A percentile compares a stretch with the other conserved stretches of the same genome.
phyloP scores from a whole-genome alignment of 768 basidiomycete genomes.

The Hypholoma fasciculare region DNA sequence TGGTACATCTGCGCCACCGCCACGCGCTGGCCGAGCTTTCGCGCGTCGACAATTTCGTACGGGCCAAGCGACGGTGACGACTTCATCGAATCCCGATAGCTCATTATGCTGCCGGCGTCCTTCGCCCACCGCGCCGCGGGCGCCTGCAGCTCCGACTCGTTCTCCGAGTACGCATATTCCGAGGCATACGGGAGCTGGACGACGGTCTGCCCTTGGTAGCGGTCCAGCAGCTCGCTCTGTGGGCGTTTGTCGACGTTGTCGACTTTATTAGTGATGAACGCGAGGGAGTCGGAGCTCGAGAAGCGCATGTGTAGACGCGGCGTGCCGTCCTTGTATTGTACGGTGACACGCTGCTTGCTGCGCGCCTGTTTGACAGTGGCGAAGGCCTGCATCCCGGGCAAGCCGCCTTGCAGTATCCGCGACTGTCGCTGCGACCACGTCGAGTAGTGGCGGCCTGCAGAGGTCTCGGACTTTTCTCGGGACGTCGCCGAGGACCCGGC shows the following conservation, averaged over 20 bases:
- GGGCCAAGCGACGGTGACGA: slow-evolving; percentile 14
- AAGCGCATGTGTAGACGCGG: slow-evolving; percentile 59
- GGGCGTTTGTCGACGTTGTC: slow-evolving; percentile 25
- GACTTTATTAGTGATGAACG: slow-evolving; percentile 21
- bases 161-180: slow-evolving; percentile 3
- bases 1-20: slow-evolving; percentile 21
- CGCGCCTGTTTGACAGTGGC: slow-evolving; percentile 18
- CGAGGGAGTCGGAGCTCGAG: slow-evolving; percentile 47
- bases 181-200: slow-evolving; percentile 12
- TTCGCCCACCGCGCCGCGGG: slow-evolving; percentile 13
- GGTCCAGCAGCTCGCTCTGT: slow-evolving; percentile 17
- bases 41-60: slow-evolving; percentile 27
- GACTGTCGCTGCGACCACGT: slow-evolving; percentile 17
- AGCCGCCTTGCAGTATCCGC: slow-evolving; percentile 6
- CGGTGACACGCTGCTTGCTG: slow-evolving; percentile 47
- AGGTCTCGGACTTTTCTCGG: not conserved
- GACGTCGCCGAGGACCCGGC: not conserved
- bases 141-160: slow-evolving; percentile 1
- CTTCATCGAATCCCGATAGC: slow-evolving; percentile 11
- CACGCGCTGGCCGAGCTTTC: slow-evolving; percentile 23
- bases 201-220: slow-evolving; percentile 5
- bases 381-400: slow-evolving; percentile 23
- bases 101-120: not conserved
- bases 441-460: slow-evolving; percentile 10
- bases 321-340: slow-evolving; percentile 43